phyloP scores from a whole-genome alignment of 1,284 basidiomycete genomes.

The Butyriboletus appendiculatus region DNA sequence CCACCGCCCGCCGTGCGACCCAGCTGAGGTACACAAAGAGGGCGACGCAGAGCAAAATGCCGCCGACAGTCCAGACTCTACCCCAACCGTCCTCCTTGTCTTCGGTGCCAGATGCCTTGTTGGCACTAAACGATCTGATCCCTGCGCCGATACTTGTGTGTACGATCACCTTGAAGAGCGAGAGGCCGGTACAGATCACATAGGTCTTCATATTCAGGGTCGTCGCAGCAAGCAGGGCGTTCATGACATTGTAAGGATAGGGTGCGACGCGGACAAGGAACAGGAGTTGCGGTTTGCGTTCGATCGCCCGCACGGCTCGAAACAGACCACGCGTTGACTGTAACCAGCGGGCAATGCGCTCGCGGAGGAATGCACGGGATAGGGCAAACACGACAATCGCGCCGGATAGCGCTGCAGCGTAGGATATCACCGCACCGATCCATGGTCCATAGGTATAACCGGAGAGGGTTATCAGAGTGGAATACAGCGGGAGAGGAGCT shows the following conservation, averaged over 20 bases:
- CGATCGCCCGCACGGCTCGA: conserved; percentile 83
- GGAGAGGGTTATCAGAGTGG: conserved; percentile 83
- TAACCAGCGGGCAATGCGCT: conserved; percentile 71
- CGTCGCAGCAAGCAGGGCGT: conserved; percentile 86
- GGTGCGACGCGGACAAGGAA: conserved; percentile 87
- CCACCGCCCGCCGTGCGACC: conserved; percentile 79
- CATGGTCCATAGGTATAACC: conserved; percentile 85
- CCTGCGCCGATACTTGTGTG: conserved; percentile 83
- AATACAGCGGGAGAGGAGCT: conserved; percentile 86
- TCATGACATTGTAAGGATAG: conserved; percentile 89
- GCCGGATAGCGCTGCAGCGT: conserved; percentile 79
- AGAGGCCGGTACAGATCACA: conserved; percentile 76
- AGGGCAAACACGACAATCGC: conserved; percentile 78
- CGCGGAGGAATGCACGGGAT: conserved; percentile 71
- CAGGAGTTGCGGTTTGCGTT: conserved; percentile 79
- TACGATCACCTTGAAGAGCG: conserved; percentile 83
- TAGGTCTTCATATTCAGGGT: conserved; percentile 81
- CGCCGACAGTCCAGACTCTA: conserved; percentile 64
- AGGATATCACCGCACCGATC: conserved; percentile 80
- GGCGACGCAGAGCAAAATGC: conserved; percentile 70
- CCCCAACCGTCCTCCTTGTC: conserved; percentile 48
- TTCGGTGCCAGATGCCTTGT: conserved; percentile 45
- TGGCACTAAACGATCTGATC: conserved; percentile 71
- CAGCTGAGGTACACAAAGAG: conserved; percentile 80
- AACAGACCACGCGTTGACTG: conserved; percentile 63